Evolutionary conservation across 2,329 filamentous ascomycete genomes (phyloP).

Genomic region (Fusarium vanettenii): DNA sequence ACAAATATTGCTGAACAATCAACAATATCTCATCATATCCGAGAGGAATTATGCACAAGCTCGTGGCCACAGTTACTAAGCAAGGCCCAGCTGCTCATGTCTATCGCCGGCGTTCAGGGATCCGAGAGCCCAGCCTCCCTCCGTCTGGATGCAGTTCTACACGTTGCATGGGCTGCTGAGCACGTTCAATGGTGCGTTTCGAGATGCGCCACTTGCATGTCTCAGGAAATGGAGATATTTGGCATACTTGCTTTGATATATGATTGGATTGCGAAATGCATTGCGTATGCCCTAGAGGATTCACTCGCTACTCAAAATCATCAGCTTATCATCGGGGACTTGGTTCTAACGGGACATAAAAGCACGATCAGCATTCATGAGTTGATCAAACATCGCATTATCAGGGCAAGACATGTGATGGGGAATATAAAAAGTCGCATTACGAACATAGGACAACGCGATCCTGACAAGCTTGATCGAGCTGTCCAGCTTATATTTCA

Average conservation of each 20-base stretch:
- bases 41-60: slow-evolving; percentile 5
- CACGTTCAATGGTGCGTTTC: slow-evolving; percentile 2
- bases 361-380: background rate
- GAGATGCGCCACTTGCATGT: background rate
- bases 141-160: slow-evolving; percentile 1
- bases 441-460: background rate
- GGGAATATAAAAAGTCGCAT: background rate
- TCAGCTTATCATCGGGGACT: slow-evolving; percentile 2
- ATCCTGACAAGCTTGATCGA: background rate
- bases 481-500: slow-evolving; percentile 3
- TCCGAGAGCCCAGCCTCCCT: background rate
- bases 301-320: slow-evolving; percentile 1
- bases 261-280: slow-evolving; percentile 4
- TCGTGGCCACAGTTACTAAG: slow-evolving; percentile 1
- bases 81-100: slow-evolving; percentile 2
- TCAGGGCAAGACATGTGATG: background rate
- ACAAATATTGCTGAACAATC: background rate
- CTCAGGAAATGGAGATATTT: slow-evolving; percentile 3
- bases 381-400: slow-evolving; percentile 1
- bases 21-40: background rate
- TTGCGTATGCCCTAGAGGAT: background rate
- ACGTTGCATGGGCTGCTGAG: slow-evolving; percentile 2
- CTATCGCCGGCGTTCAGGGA: slow-evolving; percentile 3
- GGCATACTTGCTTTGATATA: slow-evolving; percentile 3
- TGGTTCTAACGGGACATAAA: slow-evolving; percentile 1